A percentile compares a stretch with the other conserved stretches of the same genome.
Conservation (phyloP, 495 filamentous ascomycete genomes). For the Penicillium pulvis region DNA sequence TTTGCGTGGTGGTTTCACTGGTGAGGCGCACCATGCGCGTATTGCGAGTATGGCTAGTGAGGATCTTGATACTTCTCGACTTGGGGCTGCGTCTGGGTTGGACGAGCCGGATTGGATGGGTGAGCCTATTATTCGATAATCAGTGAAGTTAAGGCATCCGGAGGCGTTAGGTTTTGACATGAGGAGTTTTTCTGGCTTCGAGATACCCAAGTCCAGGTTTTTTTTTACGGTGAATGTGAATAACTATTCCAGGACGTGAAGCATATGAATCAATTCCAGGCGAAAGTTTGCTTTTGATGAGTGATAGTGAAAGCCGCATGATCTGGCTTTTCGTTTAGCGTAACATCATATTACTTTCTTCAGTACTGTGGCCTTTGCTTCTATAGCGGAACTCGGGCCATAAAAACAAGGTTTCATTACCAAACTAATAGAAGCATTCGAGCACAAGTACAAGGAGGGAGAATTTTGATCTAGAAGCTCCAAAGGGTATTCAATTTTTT, state of each 20-base stretch:
- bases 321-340: too few species aligned
- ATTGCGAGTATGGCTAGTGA: slow-evolving; percentile 21
- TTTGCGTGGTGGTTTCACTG: slow-evolving; percentile 25
- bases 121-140: slow-evolving; percentile 56
- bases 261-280: not conserved
- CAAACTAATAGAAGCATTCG: not conserved
- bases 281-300: not conserved
- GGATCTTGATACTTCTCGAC: slow-evolving; percentile 28
- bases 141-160: not conserved
- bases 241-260: not conserved
- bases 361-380: not conserved
- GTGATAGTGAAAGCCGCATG: too few species aligned
- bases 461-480: slow-evolving; percentile 8
- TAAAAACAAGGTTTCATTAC: too few species aligned
- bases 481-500: slow-evolving; percentile 36
- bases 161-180: slow-evolving; percentile 11
- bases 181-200: slow-evolving; percentile 25
- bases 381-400: not conserved
- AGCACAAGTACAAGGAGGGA: not conserved
- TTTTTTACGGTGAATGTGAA: slow-evolving; percentile 6
- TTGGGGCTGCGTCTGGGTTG: slow-evolving; percentile 32
- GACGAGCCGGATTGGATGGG: slow-evolving; percentile 63
- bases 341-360: not conserved
- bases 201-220: slow-evolving; percentile 37
- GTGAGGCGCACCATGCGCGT: slow-evolving; percentile 22